A percentile compares a stretch with the other conserved stretches of the same genome.
Evolutionary conservation across 2,329 filamentous ascomycete species (phyloP).

Genomic region (Sphaerulina populicola): DNA sequence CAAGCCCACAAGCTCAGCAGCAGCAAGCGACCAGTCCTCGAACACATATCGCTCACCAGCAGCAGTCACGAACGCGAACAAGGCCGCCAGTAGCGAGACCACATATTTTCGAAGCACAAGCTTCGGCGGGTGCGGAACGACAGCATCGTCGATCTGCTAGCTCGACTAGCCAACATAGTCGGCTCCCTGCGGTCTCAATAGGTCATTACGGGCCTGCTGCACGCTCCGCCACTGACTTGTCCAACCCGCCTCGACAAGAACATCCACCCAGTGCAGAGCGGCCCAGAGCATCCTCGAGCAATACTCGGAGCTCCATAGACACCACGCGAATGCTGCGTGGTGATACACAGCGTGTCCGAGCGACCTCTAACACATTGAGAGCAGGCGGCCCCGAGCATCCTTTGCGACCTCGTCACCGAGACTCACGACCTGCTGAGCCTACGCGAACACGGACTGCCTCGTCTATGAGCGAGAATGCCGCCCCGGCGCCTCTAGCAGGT

Average conservation of each 20-base stretch:
- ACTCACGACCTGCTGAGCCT: constrained; percentile 4
- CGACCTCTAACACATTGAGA: constrained; percentile 12
- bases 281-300: constrained; percentile 35
- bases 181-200: background rate
- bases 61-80: constrained; percentile 27
- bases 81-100: constrained; percentile 42
- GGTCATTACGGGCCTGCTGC: constrained; percentile 41
- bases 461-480: background rate
- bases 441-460: constrained; percentile 4
- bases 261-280: constrained; percentile 15
- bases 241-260: constrained; percentile 28
- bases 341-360: constrained; percentile 17
- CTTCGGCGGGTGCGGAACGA: constrained; percentile 27
- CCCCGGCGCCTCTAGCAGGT: background rate
- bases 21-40: constrained; percentile 1
- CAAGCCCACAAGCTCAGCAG: background rate
- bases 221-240: constrained; percentile 59
- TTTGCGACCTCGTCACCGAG: constrained; percentile 6
- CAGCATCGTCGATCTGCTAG: constrained; percentile 41
- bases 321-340: constrained; percentile 28
- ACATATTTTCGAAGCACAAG: constrained; percentile 38
- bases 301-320: constrained; percentile 39
- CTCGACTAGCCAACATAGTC: constrained; percentile 24
- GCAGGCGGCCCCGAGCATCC: constrained; percentile 3
- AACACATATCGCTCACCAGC: constrained; percentile 7